A percentile compares a stretch with the other conserved stretches of the same genome.
Conservation (phyloP, 129 eudicot species). For the Chrysanthemum lavandulifolium region DNA sequence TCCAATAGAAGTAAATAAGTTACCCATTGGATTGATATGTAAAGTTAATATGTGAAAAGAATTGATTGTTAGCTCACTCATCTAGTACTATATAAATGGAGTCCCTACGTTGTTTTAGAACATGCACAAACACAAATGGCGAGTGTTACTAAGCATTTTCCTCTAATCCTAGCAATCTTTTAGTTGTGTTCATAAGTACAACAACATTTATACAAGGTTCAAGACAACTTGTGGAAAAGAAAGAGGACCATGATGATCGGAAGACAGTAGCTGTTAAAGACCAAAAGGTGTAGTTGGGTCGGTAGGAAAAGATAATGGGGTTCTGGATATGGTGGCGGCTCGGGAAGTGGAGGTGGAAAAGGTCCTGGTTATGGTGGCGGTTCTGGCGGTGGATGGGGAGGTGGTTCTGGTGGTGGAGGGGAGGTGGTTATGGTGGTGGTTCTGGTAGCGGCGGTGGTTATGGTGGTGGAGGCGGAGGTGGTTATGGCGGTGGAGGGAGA, state of each 20-base stretch:
- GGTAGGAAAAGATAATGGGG: constrained; percentile 6
- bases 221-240: constrained; percentile 10
- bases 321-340: no score
- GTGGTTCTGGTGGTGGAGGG: neutral
- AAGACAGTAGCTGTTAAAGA: neutral
- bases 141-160: constrained; percentile 14
- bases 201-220: constrained; percentile 24
- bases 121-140: constrained; percentile 31
- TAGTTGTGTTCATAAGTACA: constrained; percentile 15
- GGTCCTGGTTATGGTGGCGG: constrained; percentile 13
- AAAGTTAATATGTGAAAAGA: constrained; percentile 4
- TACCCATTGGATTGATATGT: constrained; percentile 10
- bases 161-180: constrained; percentile 24
- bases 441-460: constrained; percentile 4
- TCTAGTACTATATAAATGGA: constrained; percentile 27
- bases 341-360: neutral
- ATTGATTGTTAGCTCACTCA: constrained; percentile 14
- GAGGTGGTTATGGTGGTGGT: neutral
- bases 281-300: neutral
- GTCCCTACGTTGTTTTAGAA: constrained; percentile 19
- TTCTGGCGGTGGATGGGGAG: neutral
- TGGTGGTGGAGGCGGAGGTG: neutral
- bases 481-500: neutral
- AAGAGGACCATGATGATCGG: neutral
- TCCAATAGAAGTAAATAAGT: constrained; percentile 21